A percentile compares a stretch with the other conserved stretches of the same genome.
Conservation (phyloP, 192 early-diverging fungal genomes). For the Ambispora gerdemannii region DNA sequence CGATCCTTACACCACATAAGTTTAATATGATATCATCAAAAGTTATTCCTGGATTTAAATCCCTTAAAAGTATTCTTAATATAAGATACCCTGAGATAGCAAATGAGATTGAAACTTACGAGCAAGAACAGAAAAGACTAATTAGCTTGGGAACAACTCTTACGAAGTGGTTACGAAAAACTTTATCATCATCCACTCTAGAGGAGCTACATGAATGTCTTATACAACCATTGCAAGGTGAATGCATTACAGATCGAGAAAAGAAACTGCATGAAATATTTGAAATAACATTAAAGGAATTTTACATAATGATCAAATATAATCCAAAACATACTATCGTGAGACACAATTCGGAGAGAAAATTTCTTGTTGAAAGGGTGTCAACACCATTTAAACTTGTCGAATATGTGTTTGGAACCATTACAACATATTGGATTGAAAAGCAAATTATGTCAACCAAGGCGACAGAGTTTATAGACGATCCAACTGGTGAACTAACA, state of each 20-base stretch:
- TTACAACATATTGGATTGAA: conserved; percentile 22
- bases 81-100: conserved; percentile 26
- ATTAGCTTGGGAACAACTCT: conserved; percentile 18
- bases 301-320: conserved; percentile 22
- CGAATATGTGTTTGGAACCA: conserved; percentile 23
- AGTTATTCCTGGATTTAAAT: conserved; percentile 30
- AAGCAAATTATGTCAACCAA: conserved; percentile 26
- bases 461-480: conserved; percentile 14
- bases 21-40: conserved; percentile 10
- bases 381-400: conserved; percentile 26
- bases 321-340: conserved; percentile 14
- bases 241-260: conserved; percentile 14
- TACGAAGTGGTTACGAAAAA: not conserved
- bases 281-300: not conserved
- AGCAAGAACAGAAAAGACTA: conserved; percentile 18
- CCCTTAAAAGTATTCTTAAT: conserved; percentile 23
- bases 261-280: conserved; percentile 17
- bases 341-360: conserved; percentile 25
- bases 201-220: conserved; percentile 5
- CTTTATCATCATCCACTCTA: conserved; percentile 13
- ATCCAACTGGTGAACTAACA: conserved; percentile 13
- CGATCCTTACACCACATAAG: conserved; percentile 22
- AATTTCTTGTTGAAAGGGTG: conserved; percentile 22
- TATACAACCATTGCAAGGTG: conserved; percentile 7
- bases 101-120: conserved; percentile 28